phyloP scores from a whole-genome alignment of 2,329 filamentous ascomycete species.

The Microdochium paspali region DNA sequence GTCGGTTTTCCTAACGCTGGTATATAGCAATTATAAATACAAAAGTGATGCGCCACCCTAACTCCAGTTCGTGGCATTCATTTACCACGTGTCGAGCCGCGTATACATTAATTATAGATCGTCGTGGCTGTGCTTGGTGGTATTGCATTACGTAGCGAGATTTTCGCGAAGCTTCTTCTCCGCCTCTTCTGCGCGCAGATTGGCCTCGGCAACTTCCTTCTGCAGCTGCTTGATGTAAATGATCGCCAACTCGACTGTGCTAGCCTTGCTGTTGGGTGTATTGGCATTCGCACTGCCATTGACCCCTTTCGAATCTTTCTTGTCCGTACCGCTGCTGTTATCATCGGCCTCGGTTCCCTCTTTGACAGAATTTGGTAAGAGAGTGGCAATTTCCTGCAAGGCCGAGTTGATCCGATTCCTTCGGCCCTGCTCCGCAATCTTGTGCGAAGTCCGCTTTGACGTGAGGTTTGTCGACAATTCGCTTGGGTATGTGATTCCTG shows the following conservation, averaged over 20 bases:
- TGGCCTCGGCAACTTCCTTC: constrained; percentile 58
- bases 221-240: constrained; percentile 86
- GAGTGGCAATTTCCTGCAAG: constrained; percentile 77
- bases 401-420: constrained; percentile 93
- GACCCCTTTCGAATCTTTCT: constrained; percentile 29
- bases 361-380: constrained; percentile 57
- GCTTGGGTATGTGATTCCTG: constrained; percentile 82
- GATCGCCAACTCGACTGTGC: constrained; percentile 94
- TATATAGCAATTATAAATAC: not conserved
- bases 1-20: not conserved
- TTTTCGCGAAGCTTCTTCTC: constrained; percentile 44
- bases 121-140: not conserved
- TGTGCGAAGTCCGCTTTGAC: constrained; percentile 94
- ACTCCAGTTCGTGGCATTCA: not conserved
- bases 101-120: not conserved
- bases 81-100: not conserved
- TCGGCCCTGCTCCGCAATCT: constrained; percentile 92
- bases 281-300: constrained; percentile 11
- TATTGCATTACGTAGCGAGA: not conserved
- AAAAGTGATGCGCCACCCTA: not conserved
- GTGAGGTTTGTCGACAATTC: constrained; percentile 89
- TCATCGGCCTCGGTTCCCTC: constrained; percentile 34
- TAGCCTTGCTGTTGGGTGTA: constrained; percentile 80
- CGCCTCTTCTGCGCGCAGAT: constrained; percentile 51
- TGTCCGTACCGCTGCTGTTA: constrained; percentile 30